Evolutionary conservation across 1,284 basidiomycete species (phyloP).

Genomic region (Phaffia rhodozyma): DNA sequence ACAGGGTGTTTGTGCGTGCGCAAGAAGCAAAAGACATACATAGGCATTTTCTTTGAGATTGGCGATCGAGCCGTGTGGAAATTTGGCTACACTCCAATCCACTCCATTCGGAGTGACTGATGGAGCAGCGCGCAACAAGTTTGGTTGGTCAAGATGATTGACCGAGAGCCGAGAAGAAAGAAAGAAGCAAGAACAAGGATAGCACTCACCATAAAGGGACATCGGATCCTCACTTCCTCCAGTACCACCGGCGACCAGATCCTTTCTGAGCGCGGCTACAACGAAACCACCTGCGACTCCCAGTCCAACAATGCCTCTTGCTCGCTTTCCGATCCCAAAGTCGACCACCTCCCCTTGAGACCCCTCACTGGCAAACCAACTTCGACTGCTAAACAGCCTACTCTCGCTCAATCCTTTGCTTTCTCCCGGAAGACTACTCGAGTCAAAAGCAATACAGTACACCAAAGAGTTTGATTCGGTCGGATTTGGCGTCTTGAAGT

Average conservation of each 20-base stretch:
- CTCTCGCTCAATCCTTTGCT: slow-evolving; percentile 48
- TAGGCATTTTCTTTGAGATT: slow-evolving; percentile 20
- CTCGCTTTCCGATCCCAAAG: slow-evolving; percentile 65
- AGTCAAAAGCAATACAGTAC: slow-evolving; percentile 76
- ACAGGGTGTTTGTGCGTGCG: not conserved
- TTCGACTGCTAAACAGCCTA: slow-evolving; percentile 62
- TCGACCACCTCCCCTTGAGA: slow-evolving; percentile 49
- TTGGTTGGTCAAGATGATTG: slow-evolving; percentile 18
- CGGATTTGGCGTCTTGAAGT: slow-evolving; percentile 57
- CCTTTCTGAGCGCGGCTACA: slow-evolving; percentile 64
- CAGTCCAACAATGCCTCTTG: slow-evolving; percentile 71
- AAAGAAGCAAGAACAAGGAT: not conserved
- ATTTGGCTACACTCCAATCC: slow-evolving; percentile 46
- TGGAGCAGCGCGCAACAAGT: slow-evolving; percentile 48
- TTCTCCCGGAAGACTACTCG: slow-evolving; percentile 39
- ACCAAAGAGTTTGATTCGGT: slow-evolving; percentile 49
- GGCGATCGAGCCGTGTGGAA: slow-evolving; percentile 35
- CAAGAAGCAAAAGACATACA: not conserved
- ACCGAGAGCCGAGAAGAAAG: not conserved
- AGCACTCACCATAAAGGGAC: slow-evolving; percentile 23
- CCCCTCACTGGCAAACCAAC: slow-evolving; percentile 54
- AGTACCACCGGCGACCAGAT: slow-evolving; percentile 18
- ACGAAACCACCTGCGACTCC: slow-evolving; percentile 84
- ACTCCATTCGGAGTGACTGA: slow-evolving; percentile 58
- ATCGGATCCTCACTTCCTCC: slow-evolving; percentile 47